phyloP scores from a whole-genome alignment of 441 rosid genomes.

The Lepidium campestre region DNA sequence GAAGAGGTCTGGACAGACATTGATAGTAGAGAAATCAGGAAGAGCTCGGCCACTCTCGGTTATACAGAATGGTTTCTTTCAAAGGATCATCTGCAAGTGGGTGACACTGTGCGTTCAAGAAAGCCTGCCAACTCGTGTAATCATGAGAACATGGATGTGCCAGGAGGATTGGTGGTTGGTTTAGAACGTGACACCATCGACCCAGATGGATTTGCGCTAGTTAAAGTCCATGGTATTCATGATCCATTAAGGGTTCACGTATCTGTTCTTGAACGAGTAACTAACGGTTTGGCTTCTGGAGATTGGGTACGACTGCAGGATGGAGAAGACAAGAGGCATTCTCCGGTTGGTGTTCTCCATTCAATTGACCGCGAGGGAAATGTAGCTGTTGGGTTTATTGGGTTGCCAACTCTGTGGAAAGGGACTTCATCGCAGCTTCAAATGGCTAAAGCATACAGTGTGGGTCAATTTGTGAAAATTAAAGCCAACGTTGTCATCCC shows the following conservation, averaged over 20 bases:
- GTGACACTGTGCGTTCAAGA: conserved; percentile 81
- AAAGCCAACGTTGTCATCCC: conserved; percentile 58
- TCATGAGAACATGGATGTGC: conserved; percentile 69
- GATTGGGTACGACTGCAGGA: conserved; percentile 86
- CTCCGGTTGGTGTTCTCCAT: conserved; percentile 78
- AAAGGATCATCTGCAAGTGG: conserved; percentile 65
- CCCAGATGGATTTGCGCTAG: conserved; percentile 59
- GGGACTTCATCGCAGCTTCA: conserved; percentile 65
- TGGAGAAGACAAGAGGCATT: conserved; percentile 48
- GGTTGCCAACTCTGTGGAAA: conserved; percentile 69
- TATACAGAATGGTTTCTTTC: conserved; percentile 73
- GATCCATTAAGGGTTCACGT: conserved; percentile 67
- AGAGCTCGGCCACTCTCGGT: conserved; percentile 34
- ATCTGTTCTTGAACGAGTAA: conserved; percentile 67
- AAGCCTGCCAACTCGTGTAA: conserved; percentile 53
- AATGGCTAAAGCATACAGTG: conserved; percentile 63
- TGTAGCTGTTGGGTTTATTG: conserved; percentile 69
- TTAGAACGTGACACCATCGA: conserved; percentile 39
- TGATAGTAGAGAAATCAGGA: conserved; percentile 31
- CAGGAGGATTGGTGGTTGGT: conserved; percentile 76
- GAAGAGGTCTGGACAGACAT: conserved; percentile 48
- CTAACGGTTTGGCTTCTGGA: conserved; percentile 77
- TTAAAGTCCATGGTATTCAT: conserved; percentile 73
- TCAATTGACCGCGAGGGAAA: conserved; percentile 55
- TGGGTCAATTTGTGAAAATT: conserved; percentile 72